Base-by-base conservation (phyloP, 1,284 basidiomycete species). In the Rhodotorula sp. region DNA sequence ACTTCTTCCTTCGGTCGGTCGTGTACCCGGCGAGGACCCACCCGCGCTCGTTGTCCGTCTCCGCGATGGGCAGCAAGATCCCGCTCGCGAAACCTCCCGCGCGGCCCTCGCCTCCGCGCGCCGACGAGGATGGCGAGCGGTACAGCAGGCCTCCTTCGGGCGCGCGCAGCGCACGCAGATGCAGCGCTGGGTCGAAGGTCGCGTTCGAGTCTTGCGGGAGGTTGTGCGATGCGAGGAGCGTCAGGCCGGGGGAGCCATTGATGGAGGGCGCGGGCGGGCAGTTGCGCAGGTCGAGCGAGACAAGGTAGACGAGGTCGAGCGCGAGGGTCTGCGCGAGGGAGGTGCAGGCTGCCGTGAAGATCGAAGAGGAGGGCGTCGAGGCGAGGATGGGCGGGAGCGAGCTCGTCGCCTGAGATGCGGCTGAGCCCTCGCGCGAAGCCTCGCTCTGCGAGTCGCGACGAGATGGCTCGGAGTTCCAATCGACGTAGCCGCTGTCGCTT, bases 141-240 rank as follows among this genome's bases (percentile, higher is more conserved):
- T 77, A 80, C 10, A 78, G 61, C n/a, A 78, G 61, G 7, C 79
- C 79, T 10, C 78, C 78, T 56, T 78, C 78, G 21, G 78, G 74
- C 14, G 75, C 70, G 16, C 74, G 66, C 1, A 80, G 68, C 0
- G 77, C 79, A 23, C 74, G 69, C 10, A 79, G 62, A 52, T 80
- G 79, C 53, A 80, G 62, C 16, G 70, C 66, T 4, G 77, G 73
- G 65, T 79, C 79, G 66, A 79, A 79, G 21, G 73, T 61, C 3
- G 77, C 77, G 27, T 61, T 55, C 3, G 70, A 67, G 7, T 59
- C 46, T 2, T 55, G n/a, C 9, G 78, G 78, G 14, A 79, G 52
- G 52, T 75, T 76, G 67, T 71, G 70, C 8, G 75, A 68, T 2
- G 79, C 69, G 27, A 80, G 50, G 54, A 80, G 57, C n/a, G 57